Percentiles rank a stretch among this genome's conserved stretches.
These are phyloP conservation scores for Ceratobasidium sp. DNA, from an alignment of 1,284 basidiomycete genomes.

Conservation along the genomic window DNA sequence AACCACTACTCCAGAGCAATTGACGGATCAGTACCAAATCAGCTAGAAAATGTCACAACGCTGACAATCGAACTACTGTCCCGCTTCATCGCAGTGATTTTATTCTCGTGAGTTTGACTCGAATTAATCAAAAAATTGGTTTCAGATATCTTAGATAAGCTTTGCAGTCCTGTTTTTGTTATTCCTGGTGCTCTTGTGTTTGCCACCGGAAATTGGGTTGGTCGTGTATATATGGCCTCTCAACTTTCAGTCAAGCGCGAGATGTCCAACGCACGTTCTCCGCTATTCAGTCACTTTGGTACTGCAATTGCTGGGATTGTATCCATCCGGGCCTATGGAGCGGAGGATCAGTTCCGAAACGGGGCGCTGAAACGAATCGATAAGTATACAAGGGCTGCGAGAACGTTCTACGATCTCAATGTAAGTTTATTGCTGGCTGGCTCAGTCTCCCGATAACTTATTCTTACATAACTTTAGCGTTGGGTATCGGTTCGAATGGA, in stretches of 20 bases:
- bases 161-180: slow-evolving; percentile 48
- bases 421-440: background rate
- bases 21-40: slow-evolving; percentile 41
- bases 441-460: background rate
- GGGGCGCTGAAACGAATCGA: slow-evolving; percentile 44
- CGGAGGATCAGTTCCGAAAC: slow-evolving; percentile 42
- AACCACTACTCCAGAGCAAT: background rate
- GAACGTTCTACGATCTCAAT: slow-evolving; percentile 43
- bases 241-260: slow-evolving; percentile 75
- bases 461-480: background rate
- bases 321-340: slow-evolving; percentile 49
- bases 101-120: slow-evolving; percentile 45
- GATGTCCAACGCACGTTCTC: slow-evolving; percentile 71
- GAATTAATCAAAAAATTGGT: background rate
- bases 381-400: slow-evolving; percentile 43
- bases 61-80: slow-evolving; percentile 50
- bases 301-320: slow-evolving; percentile 45
- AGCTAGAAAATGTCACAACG: slow-evolving; percentile 48
- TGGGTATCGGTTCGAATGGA: slow-evolving; percentile 43
- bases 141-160: too few species aligned
- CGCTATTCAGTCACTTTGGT: slow-evolving; percentile 60
- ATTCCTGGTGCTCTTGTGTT: slow-evolving; percentile 55
- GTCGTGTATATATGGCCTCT: slow-evolving; percentile 64
- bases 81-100: slow-evolving; percentile 53
- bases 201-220: slow-evolving; percentile 57